A percentile compares a stretch with the other conserved stretches of the same genome.
Evolutionary conservation across 2,329 filamentous ascomycete species (phyloP).

Genomic region (Botrytis fabae): DNA sequence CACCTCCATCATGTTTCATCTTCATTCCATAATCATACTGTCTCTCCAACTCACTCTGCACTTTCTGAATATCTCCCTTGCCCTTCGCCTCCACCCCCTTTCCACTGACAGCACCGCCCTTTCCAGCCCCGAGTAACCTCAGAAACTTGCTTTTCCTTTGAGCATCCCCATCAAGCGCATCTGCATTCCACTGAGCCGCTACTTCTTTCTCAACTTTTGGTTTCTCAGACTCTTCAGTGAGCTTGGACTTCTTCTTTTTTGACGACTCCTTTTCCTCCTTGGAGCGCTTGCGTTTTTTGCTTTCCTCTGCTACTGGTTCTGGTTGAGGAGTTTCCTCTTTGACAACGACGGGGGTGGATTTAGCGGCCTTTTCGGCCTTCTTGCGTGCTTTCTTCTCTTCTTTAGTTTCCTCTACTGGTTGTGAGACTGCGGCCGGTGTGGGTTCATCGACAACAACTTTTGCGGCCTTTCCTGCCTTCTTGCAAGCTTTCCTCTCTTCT

Average conservation of each 20-base stretch:
- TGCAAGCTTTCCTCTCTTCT: constrained; percentile 16
- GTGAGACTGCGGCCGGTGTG: neutral
- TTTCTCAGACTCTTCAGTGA: neutral
- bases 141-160: constrained; percentile 42
- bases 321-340: constrained; percentile 19
- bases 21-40: constrained; percentile 43
- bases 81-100: constrained; percentile 23
- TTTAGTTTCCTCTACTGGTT: neutral
- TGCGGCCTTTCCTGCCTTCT: constrained; percentile 24
- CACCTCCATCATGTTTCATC: constrained; percentile 42
- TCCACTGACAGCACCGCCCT: constrained; percentile 20
- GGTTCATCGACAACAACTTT: constrained; percentile 20
- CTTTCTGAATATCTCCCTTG: constrained; percentile 32
- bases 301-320: neutral
- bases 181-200: constrained; percentile 22
- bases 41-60: constrained; percentile 42
- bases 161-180: constrained; percentile 36
- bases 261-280: constrained; percentile 25
- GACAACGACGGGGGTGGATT: constrained; percentile 1
- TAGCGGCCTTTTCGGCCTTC: constrained; percentile 24
- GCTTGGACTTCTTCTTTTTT: constrained; percentile 24
- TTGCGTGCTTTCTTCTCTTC: constrained; percentile 16
- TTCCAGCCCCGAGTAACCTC: constrained; percentile 41
- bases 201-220: constrained; percentile 15
- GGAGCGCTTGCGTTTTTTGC: constrained; percentile 25